Base-by-base conservation (phyloP, 2,329 filamentous ascomycete species). In the Fonsecaea pedrosoi region DNA sequence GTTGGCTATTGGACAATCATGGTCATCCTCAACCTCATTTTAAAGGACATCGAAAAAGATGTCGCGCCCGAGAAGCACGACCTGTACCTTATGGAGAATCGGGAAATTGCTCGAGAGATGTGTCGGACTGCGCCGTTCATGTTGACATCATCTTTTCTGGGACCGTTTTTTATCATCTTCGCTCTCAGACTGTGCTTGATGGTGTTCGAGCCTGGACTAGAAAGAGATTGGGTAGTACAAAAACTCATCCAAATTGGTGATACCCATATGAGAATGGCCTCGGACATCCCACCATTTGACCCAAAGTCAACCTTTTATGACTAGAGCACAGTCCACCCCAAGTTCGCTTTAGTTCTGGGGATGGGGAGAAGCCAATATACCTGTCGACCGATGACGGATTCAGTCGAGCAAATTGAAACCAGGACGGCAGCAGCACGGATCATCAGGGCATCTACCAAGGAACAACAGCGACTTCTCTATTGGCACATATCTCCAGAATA, bases 151-250 rank as follows among this genome's bases (percentile, higher is more conserved):
- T 73, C 70, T 3, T 74, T 74, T 53, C 66, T 71, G 2, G 72
- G 72, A 13, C 72, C 72, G 3, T 74, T 73, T 55, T 72, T 70
- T 62, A 60, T 70, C 58, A 72, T 68, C 32, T 74, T 73, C 55
- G 72, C 66, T 48, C 57, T 74, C 12, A 64, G 72, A 38, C 54
- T 72, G 0, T 70, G 69, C 54, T 58, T 73, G 55, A 48, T 69
- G 42, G 65, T 70, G 9, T 69, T 73, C 42, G 69, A 72, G 48
- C 67, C 66, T 6, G 67, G 66, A 6, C 37, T 35, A 12, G 69
- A 73, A 54, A 62, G 67, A 32, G 64, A 66, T 25, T 74, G 72
- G 72, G 70, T 72, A 1, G 13, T 71, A 12, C 59, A 55, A 12
- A 71, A 70, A 50, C 62, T 74, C 12, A 62, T 35, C 5, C 40